Conservation (phyloP, 2,329 filamentous ascomycete genomes). For the Epichloe gansuensis region DNA sequence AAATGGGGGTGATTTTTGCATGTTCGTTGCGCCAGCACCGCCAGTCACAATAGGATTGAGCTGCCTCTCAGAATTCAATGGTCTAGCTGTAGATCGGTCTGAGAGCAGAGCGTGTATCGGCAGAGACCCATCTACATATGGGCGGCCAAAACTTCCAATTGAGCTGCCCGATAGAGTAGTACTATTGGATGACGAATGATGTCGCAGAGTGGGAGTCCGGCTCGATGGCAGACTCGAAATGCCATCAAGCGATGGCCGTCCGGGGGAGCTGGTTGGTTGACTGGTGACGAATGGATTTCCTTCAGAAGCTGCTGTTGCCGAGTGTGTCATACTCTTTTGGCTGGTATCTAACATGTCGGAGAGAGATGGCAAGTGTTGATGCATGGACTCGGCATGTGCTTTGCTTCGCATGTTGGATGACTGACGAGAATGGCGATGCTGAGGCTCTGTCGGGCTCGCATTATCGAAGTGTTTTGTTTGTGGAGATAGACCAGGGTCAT, state of each 20-base stretch:
- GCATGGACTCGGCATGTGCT: constrained; percentile 12
- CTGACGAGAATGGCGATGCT: constrained; percentile 15
- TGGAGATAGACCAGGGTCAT: constrained; percentile 33
- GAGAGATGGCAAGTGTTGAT: constrained; percentile 31
- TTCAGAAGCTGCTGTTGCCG: constrained; percentile 6
- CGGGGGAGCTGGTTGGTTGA: background rate
- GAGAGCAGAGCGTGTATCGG: constrained; percentile 42
- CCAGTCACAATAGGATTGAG: constrained; percentile 3
- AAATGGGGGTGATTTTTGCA: constrained; percentile 11
- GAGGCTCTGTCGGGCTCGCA: constrained; percentile 15
- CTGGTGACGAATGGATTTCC: background rate
- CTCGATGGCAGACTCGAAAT: constrained; percentile 16
- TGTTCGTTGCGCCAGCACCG: constrained; percentile 12
- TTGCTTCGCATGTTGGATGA: constrained; percentile 17
- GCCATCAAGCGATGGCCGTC: constrained; percentile 14
- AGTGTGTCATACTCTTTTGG: constrained; percentile 9
- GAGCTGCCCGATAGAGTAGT: constrained; percentile 30
- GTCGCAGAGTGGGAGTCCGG: constrained; percentile 27
- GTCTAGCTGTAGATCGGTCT: constrained; percentile 20
- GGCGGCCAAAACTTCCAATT: constrained; percentile 22
- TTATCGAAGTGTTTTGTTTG: constrained; percentile 23
- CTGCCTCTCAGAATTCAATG: constrained; percentile 8
- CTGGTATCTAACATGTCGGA: constrained; percentile 34
- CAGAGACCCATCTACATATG: constrained; percentile 35
- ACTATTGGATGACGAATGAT: constrained; percentile 32